Percentiles rank a stretch among this genome's conserved stretches.
phyloP scores from a whole-genome alignment of 768 basidiomycete species.

The Tylopilus sp. region DNA sequence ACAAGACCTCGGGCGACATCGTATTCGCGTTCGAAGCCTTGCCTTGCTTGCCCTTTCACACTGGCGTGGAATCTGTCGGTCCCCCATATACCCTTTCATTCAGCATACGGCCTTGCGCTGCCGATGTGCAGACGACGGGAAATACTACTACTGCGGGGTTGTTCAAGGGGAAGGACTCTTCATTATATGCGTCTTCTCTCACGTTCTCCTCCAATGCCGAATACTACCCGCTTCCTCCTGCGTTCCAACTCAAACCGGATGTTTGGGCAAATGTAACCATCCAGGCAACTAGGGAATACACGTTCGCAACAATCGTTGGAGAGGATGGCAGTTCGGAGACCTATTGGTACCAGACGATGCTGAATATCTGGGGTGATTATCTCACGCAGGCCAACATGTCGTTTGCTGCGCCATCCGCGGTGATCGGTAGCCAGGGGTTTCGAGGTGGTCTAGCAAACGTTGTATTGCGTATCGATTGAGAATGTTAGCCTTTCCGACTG shows the following conservation, averaged over 20 bases:
- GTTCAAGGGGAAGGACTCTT: slow-evolving; percentile 36
- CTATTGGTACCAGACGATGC: slow-evolving; percentile 34
- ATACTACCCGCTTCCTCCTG: slow-evolving; percentile 34
- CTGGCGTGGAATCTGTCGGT: slow-evolving; percentile 37
- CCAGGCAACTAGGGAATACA: slow-evolving; percentile 35
- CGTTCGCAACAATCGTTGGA: slow-evolving; percentile 29
- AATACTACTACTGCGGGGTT: slow-evolving; percentile 20
- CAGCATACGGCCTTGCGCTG: slow-evolving; percentile 32
- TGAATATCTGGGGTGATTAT: slow-evolving; percentile 40
- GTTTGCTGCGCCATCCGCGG: slow-evolving; percentile 39
- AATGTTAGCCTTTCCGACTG: background rate
- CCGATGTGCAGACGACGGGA: slow-evolving; percentile 12
- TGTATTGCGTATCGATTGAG: slow-evolving; percentile 20
- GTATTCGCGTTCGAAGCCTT: slow-evolving; percentile 29
- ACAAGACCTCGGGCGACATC: slow-evolving; percentile 21
- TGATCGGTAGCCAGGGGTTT: slow-evolving; percentile 36
- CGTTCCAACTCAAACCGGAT: slow-evolving; percentile 25
- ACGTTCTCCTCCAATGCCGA: slow-evolving; percentile 38
- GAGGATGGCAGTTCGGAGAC: slow-evolving; percentile 16
- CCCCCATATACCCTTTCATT: slow-evolving; percentile 43
- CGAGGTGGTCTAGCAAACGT: slow-evolving; percentile 32
- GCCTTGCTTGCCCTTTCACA: slow-evolving; percentile 21
- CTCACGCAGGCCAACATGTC: slow-evolving; percentile 41
- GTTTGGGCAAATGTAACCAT: slow-evolving; percentile 36
- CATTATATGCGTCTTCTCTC: slow-evolving; percentile 35